Base-by-base conservation (phyloP, 495 filamentous ascomycete genomes). In the Aspergillus nanangensis region DNA sequence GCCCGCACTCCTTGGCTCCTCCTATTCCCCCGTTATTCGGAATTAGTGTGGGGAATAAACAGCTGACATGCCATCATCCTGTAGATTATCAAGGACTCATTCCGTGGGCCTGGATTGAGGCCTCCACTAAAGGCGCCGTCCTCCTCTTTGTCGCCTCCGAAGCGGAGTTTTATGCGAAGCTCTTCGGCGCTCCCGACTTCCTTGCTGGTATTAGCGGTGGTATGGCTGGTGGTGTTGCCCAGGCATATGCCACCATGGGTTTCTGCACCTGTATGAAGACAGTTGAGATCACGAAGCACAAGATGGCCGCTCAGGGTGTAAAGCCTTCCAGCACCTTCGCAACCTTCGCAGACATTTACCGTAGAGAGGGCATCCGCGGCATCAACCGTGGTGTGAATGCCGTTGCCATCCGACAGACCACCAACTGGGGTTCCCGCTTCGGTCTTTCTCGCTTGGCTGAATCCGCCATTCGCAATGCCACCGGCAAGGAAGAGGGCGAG, bases 261-360 rank as follows among this genome's bases (percentile, higher is more conserved):
- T 98, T 98, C 82, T 98, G 93, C 71, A 98, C 93, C 31, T 98
- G 93, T 80, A 98, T 98, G 93, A 98, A 98, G 83, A 98, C 93
- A 45, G 94, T 96, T 50, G 94, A 97, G 74, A 98, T 98, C 72
- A 98, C 93, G 59, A 90, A 95, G 72, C 87, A 93, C 76, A 96
- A 96, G 79, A 72, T 94, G 61, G 90, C 91, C 3, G 83, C 88
- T 7, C 53, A 75, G 22, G 93, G 93, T 56, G 78, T 83, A 29
- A 89, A 90, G 71, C 87, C 87, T 15, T 86, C 84, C 2, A 82
- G 90, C 58, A 97, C 94, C 44, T 91, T 93, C 63, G 76, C 76
- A 38, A 96, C 92, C 42, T 98, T 98, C 73, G 92, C 92, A 86
- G 85, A 90, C 62, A 98, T 98, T 64, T 98, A 92, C 75, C 85